Conservation (phyloP, 2,329 filamentous ascomycete genomes). For the Diaporthe humulicola region DNA sequence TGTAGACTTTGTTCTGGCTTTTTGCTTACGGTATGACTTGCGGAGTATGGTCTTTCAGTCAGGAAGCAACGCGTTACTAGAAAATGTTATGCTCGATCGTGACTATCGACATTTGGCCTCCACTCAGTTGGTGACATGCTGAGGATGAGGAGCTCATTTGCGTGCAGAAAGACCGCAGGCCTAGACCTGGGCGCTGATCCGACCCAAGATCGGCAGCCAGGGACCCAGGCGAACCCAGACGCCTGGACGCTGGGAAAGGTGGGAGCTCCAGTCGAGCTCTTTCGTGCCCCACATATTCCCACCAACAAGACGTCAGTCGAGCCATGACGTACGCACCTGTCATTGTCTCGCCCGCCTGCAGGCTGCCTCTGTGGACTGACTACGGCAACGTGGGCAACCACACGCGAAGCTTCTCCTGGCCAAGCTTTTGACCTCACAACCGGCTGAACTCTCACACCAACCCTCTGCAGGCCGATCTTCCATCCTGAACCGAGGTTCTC, state of each 20-base stretch:
- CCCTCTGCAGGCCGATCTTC: background rate
- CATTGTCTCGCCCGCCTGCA: background rate
- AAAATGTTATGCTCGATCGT: constrained; percentile 16
- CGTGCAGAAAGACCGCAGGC: background rate
- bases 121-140: background rate
- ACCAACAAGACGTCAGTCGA: constrained; percentile 24
- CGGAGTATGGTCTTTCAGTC: constrained; percentile 25
- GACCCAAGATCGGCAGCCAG: constrained; percentile 15
- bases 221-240: background rate
- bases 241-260: background rate
- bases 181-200: background rate
- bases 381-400: background rate
- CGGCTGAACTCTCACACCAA: background rate
- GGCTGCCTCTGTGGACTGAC: constrained; percentile 5
- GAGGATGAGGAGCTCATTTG: no score
- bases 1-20: constrained; percentile 15
- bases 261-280: constrained; percentile 13
- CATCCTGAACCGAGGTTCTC: background rate
- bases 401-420: background rate
- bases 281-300: constrained; percentile 13
- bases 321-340: constrained; percentile 24
- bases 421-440: background rate
- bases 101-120: background rate
- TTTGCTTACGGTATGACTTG: constrained; percentile 27
- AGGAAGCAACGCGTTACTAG: constrained; percentile 11